Base-by-base conservation (phyloP, 164 flowering plant species). In the Vitis rupestris region DNA sequence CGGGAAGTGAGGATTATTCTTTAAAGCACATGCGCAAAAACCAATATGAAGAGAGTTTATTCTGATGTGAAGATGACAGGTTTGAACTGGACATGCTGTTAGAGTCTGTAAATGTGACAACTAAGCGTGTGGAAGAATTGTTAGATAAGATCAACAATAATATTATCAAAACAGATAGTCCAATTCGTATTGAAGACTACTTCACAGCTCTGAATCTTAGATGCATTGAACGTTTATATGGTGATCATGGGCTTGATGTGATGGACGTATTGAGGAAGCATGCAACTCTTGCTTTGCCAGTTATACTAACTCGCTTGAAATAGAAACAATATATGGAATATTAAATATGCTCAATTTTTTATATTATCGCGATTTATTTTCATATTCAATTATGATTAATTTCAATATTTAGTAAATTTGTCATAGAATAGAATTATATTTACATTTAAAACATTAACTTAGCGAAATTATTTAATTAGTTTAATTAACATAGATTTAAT, bases 21-120 rank as follows among this genome's bases (percentile, higher is more conserved):
- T 93, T 93, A 65, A 95, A 93, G 81, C 99, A 93, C 76, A 95
- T 93, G 99, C 94, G 98, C 66, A 91, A 90, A 78, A 95, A 95
- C 64, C 98, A 91, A 79, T 95, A 95, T 76, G 99, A 95, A 82
- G 99, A 95, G 78, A 95, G 97, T 77, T 77, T 93, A 61, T 95
- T 93, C 73, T 88, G 97, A 75, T 93, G 98, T 79, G 99, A 95
- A 82, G 99, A 95, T 85, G 98, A 95, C 76, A 90, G 98, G 85
- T 95, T 93, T 83, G 99, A 95, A 67, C 83, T 95, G 68, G 99
- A 95, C 76, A 95, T 95, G 98, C 75, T 95, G 75, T 75, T 95
- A 68, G 99, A 95, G 67, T 95, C 98, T 48, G 96, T 89, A 12
- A 91, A 85, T 72, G 82, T 70, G 51, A 85, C 98, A 47, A 85